phyloP scores from a whole-genome alignment of 2,329 filamentous ascomycete species.

The Colletotrichum sp. region DNA sequence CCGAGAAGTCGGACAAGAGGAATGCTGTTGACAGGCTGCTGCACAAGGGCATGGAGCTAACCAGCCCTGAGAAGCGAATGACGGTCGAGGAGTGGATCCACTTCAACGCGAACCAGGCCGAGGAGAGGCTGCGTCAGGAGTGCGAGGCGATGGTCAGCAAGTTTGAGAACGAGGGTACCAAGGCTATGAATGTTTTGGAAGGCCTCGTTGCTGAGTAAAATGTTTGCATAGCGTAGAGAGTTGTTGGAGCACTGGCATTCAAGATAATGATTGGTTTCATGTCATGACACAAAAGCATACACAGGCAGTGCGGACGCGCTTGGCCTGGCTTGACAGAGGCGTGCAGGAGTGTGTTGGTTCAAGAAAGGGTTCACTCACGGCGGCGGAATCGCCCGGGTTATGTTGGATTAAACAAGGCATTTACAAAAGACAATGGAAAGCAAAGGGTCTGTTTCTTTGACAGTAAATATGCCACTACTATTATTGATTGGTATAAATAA shows the following conservation, averaged over 20 bases:
- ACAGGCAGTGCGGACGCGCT: not conserved
- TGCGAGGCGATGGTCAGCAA: conserved; percentile 82
- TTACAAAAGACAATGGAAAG: not conserved
- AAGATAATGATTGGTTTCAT: conserved; percentile 1
- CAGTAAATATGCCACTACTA: conserved; percentile 11
- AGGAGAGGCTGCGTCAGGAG: conserved; percentile 78
- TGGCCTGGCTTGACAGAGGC: not conserved
- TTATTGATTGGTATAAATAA: conserved; percentile 1
- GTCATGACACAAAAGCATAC: conserved; percentile 3
- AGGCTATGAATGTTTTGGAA: conserved; percentile 79
- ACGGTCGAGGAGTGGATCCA: conserved; percentile 93
- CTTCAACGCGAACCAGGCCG: conserved; percentile 79
- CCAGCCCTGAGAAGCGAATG: conserved; percentile 83
- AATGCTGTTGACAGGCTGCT: conserved; percentile 56
- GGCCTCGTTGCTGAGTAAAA: conserved; percentile 64
- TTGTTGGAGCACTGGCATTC: not conserved
- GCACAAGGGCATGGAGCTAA: conserved; percentile 65
- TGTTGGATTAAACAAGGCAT: not conserved
- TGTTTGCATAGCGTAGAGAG: conserved; percentile 8
- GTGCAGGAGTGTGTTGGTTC: not conserved
- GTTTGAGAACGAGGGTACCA: conserved; percentile 84
- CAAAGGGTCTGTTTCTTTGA: not conserved
- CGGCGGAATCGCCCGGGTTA: not conserved
- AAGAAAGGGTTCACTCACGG: not conserved
- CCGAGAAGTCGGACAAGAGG: conserved; percentile 54